Conservation (phyloP, 345 rosid species). For the Psidium friedrichsthalianum region DNA sequence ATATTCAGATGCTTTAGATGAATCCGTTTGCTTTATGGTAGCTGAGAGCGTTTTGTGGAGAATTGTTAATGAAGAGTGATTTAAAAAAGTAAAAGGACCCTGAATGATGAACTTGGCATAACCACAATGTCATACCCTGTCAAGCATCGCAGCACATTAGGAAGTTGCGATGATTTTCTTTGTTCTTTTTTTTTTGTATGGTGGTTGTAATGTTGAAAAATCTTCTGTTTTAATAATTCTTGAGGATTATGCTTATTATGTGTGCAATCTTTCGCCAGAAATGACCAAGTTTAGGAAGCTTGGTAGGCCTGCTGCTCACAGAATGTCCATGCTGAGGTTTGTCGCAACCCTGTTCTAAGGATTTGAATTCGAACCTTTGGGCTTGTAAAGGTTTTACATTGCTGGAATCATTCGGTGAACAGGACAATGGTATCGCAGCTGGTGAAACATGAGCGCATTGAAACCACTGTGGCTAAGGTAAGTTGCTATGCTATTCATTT, state of each 20-base stretch:
- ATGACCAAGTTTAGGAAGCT: slow-evolving; percentile 90
- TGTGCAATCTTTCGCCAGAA: slow-evolving; percentile 3
- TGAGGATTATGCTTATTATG: not conserved
- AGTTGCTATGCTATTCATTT: not conserved
- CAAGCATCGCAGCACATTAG: no score
- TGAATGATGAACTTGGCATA: not conserved
- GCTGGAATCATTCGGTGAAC: not conserved
- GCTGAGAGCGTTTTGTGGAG: not conserved
- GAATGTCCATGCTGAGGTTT: slow-evolving; percentile 92
- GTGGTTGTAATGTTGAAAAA: not conserved
- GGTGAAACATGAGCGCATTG: slow-evolving; percentile 89
- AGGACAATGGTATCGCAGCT: slow-evolving; percentile 95
- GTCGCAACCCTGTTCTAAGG: not conserved
- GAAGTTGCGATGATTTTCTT: not conserved
- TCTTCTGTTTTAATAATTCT: not conserved
- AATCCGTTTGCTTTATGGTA: not conserved
- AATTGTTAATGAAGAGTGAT: not conserved
- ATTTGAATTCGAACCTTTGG: not conserved
- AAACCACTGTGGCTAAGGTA: slow-evolving; percentile 89
- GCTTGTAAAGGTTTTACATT: not conserved
- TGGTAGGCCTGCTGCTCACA: slow-evolving; percentile 59
- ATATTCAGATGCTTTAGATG: not conserved
- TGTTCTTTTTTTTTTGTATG: not conserved
- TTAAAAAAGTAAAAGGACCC: not conserved
- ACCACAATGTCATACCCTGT: not conserved